These are phyloP conservation scores for Chrysoporthe cubensis DNA, from an alignment of 2,329 filamentous ascomycete genomes.

Conservation along the genomic window DNA sequence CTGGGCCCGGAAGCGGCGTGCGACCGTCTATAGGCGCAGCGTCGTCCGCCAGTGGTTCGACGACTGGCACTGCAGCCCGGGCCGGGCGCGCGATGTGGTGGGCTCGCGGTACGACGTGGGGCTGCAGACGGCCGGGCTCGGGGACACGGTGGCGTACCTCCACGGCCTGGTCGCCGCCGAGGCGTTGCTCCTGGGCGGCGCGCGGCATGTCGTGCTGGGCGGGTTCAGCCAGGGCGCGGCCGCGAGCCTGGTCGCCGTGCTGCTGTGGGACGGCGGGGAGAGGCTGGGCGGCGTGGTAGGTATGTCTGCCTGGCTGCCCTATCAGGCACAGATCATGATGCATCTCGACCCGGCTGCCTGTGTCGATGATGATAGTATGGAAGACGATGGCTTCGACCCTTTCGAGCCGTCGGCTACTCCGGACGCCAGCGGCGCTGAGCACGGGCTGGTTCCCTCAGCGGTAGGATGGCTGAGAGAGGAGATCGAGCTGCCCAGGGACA, in stretches of 20 bases:
- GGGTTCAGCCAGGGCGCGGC: conserved; percentile 61
- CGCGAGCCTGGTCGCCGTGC: conserved; percentile 44
- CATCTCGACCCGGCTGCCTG: conserved; percentile 21
- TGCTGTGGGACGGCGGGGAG: conserved; percentile 48
- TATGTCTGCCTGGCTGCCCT: conserved; percentile 53
- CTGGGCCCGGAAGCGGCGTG: conserved; percentile 47
- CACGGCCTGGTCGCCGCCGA: conserved; percentile 44
- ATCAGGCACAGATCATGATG: conserved; percentile 38
- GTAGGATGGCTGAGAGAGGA: conserved; percentile 31
- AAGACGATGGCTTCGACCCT: conserved; percentile 26
- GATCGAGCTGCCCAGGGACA: conserved; percentile 28
- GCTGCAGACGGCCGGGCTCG: conserved; percentile 45
- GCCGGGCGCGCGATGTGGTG: conserved; percentile 24
- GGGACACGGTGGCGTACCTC: conserved; percentile 46
- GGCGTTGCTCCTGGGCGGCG: conserved; percentile 41
- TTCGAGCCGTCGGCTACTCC: conserved; percentile 18
- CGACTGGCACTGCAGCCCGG: conserved; percentile 40
- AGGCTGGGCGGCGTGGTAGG: conserved; percentile 44
- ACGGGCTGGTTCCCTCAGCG: conserved; percentile 12
- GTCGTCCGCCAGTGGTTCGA: conserved; percentile 53
- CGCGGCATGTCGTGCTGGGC: conserved; percentile 48
- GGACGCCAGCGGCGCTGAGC: conserved; percentile 19
- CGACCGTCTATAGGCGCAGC: conserved; percentile 43
- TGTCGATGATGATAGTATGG: conserved; percentile 1
- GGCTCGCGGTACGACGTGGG: conserved; percentile 32